Conservation (phyloP, 305 asterid genomes). For the Rubia balearica region DNA sequence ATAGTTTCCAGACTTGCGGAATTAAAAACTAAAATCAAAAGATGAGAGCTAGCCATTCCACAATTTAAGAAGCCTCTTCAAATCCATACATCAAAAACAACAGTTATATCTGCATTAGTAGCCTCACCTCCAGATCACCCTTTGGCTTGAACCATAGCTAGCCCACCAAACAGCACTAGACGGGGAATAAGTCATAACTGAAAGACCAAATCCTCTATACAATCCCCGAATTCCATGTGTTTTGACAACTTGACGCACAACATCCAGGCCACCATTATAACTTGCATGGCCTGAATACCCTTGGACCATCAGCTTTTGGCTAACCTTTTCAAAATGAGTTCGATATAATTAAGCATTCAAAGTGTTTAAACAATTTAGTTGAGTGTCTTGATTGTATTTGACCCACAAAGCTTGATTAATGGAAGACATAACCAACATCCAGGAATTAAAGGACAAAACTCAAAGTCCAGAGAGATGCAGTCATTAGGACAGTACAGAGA, state of each 20-base stretch:
- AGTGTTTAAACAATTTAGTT: not conserved
- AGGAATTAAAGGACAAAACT: not conserved
- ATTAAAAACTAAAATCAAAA: not conserved
- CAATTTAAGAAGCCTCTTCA: not conserved
- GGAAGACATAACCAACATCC: not conserved
- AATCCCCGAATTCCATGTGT: conserved; percentile 83
- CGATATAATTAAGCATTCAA: conserved; percentile 14
- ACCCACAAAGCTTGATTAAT: not conserved
- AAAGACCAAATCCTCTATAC: conserved; percentile 92
- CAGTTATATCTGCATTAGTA: conserved; percentile 10
- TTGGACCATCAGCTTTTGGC: conserved; percentile 99
- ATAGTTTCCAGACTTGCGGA: not conserved
- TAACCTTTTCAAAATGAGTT: conserved; percentile 56
- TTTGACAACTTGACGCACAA: conserved; percentile 70
- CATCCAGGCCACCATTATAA: conserved; percentile 93
- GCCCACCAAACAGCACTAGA: conserved; percentile 99
- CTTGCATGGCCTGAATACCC: conserved; percentile 96
- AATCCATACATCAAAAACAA: conserved; percentile 8
- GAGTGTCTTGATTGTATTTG: not conserved
- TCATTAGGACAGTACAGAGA: too few relatives aligned
- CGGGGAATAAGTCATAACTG: conserved; percentile 86
- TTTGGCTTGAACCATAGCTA: conserved; percentile 95
- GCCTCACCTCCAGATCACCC: conserved; percentile 81
- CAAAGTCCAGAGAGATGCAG: too few relatives aligned
- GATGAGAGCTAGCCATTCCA: not conserved